Base-by-base conservation (phyloP, 2,329 filamentous ascomycete genomes). In the Aspergillus nomiae region DNA sequence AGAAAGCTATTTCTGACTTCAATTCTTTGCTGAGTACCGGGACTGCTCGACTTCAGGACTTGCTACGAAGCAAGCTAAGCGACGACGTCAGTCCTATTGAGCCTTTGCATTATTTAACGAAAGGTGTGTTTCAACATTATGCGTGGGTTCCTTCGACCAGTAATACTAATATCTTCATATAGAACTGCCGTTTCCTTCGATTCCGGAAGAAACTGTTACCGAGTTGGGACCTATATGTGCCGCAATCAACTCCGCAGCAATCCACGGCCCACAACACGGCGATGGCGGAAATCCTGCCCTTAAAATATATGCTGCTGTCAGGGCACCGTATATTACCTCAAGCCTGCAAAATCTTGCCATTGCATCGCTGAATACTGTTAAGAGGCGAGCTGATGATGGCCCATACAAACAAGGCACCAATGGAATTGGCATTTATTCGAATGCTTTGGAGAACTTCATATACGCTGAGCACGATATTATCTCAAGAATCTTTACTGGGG, bases 391-490 rank as follows among this genome's bases (percentile, higher is more conserved):
- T 16, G 85, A 90, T 1, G 92, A 94, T 74, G 91, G 92, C 3
- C 87, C 96, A 11, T 99, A 99, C 77, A 89, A 89, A 63, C 86
- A 91, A 63, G 94, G 94, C 16, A 95, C 92, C 26, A 98, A 95
- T 76, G 94, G 93, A 5, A 96, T 99, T 54, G 89, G 90, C 3
- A 92, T 90, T 41, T 99, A 99, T 75, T 91, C 92, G 0, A 89
- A 90, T 71, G 92, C 90, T 0, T 88, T 99, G 79, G 92, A 97
- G 75, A 91, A 90, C 8, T 89, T 97, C 65, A 94, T 96, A 68
- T 79, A 91, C 30, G 89, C 94, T 12, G 95, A 99, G 77, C 93
- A 96, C 77, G 92, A 96, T 63, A 97, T 93, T 72, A 91, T 98
- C 54, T 92, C 90, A 73, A 90, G 88, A 65, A 88, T 99, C 62